Evolutionary conservation across 179 eudicot genomes (phyloP).

Genomic region (Dionaea muscipula): DNA sequence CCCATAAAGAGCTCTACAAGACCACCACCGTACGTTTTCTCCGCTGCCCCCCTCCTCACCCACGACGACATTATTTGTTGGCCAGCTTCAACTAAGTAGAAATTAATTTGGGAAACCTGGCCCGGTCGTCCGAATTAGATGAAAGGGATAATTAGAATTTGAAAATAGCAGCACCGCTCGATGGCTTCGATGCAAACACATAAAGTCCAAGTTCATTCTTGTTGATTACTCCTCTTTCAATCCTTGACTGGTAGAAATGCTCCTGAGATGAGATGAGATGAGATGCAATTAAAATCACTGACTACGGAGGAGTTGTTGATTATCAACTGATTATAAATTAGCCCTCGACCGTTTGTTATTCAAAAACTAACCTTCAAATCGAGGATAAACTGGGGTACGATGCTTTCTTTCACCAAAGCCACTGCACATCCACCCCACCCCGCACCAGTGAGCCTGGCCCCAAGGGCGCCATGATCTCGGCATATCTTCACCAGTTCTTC

Average conservation of each 20-base stretch:
- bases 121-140: too few relatives aligned
- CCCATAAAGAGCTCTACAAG: too few relatives aligned
- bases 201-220: conserved; percentile 66
- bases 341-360: too few relatives aligned
- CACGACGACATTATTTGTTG: too few relatives aligned
- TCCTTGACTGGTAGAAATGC: conserved; percentile 69
- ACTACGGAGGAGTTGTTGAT: too few relatives aligned
- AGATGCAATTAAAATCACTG: not conserved
- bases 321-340: too few relatives aligned
- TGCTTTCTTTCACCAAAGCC: conserved; percentile 71
- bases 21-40: too few relatives aligned
- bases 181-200: conserved; percentile 74
- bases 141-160: conserved; percentile 28
- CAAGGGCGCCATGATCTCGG: conserved; percentile 24
- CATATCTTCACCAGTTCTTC: conserved; percentile 84
- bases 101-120: too few relatives aligned
- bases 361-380: conserved; percentile 52
- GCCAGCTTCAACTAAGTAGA: too few relatives aligned
- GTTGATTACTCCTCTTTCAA: conserved; percentile 53
- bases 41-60: too few relatives aligned
- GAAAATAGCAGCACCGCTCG: conserved; percentile 85
- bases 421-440: conserved; percentile 99
- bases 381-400: conserved; percentile 77
- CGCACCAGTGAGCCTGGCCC: conserved; percentile 73
- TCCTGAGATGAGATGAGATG: conserved; percentile 45